Evolutionary conservation across 208 protist genomes (phyloP), one percentile per base, ranked within the genome.

Genomic region (Acanthamoeba lugdunensis): DNA sequence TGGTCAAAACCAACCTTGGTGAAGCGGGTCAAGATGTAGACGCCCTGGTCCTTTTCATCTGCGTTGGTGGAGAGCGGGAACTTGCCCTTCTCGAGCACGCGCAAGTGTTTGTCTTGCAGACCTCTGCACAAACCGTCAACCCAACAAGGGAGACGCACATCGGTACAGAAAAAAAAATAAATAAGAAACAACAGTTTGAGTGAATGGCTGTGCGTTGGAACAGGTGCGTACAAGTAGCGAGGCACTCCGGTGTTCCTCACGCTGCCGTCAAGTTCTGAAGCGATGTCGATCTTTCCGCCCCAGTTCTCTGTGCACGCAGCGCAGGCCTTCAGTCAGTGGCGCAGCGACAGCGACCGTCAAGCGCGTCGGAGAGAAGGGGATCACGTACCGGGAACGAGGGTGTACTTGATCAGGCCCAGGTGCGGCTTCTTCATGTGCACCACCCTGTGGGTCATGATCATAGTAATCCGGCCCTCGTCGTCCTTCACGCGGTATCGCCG

Each of bases 361-460:
- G 4, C 9, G 67, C 23, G 2, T 4, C n/a, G n/a, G 30, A 79
- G 13, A 8, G 30, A 79, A 45, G 25, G 8, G 61, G 25, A 23
- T 4, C 23, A 8, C 5, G 69, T 79, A 79, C 69, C 69, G 23
- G 79, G 79, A n/a, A 87, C 63, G 79, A 87, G 41, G 1, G 41
- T 87, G 79, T 87, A 87, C 79, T 87, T 87, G 52, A 87, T 63
- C 41, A 63, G 5, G 21, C 79, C 79, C 33, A 87, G 37, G 33
- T 87, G 79, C 0, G 79, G 41, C 79, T 87, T 87, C 79, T 63
- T 87, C 79, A 87, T 87, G 52, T 87, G 41, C 52, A 87, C 79
- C 45, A 87, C 52, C 16, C 79, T 13, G 11, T 87, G 79, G 33
- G 28, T 87, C 50, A 65, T 54, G 79, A 87, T 87, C 50, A 63